A percentile compares a stretch with the other conserved stretches of the same genome.
phyloP scores from a whole-genome alignment of 306 rosid species.

The Vigna unguiculata region DNA sequence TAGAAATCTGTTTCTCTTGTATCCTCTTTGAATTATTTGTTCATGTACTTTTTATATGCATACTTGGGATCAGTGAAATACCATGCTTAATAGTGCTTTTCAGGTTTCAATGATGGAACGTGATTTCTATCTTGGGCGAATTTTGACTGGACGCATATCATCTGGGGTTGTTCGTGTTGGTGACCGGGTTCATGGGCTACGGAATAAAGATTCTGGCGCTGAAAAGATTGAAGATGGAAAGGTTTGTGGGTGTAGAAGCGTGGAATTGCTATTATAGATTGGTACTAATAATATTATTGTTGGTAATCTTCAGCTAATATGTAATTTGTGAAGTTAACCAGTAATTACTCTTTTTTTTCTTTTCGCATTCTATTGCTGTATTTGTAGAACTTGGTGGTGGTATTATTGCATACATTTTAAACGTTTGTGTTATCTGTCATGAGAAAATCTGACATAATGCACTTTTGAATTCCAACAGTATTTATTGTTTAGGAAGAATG shows the following conservation, averaged over 20 bases:
- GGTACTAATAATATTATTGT: background rate
- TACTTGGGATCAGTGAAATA: constrained; percentile 49
- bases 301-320: background rate
- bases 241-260: constrained; percentile 57
- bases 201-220: constrained; percentile 71
- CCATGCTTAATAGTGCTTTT: constrained; percentile 58
- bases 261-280: constrained; percentile 29
- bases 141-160: constrained; percentile 90
- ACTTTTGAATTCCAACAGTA: constrained; percentile 4
- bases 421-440: background rate
- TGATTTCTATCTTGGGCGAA: constrained; percentile 90
- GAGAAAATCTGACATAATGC: background rate
- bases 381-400: constrained; percentile 12
- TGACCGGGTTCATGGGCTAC: constrained; percentile 89
- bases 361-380: constrained; percentile 8
- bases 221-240: constrained; percentile 96
- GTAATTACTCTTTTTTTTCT: constrained; percentile 2
- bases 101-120: constrained; percentile 99
- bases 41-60: constrained; percentile 6
- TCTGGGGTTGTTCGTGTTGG: constrained; percentile 85
- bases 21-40: constrained; percentile 18
- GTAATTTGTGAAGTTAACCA: constrained; percentile 24
- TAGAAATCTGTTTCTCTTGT: constrained; percentile 11
- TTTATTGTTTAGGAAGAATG: constrained; percentile 7
- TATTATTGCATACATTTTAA: background rate